Percentiles rank a stretch among this genome's conserved stretches.
phyloP scores from a whole-genome alignment of 345 rosid genomes.

The Limnanthes douglasii region DNA sequence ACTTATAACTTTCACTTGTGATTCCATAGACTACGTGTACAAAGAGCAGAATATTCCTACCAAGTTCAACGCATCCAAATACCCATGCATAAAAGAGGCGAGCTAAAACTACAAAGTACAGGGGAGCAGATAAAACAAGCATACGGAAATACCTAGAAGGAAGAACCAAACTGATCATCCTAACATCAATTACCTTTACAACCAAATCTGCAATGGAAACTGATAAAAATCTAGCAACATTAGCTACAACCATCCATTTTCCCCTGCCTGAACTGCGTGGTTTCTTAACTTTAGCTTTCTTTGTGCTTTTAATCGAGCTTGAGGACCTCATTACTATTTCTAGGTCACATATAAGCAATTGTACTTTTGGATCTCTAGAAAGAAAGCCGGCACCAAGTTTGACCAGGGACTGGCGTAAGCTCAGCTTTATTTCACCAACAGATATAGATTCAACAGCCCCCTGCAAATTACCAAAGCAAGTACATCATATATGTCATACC shows the following conservation, averaged over 20 bases:
- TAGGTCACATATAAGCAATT: conserved; percentile 64
- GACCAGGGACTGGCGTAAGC: conserved; percentile 87
- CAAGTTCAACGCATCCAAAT: too few relatives aligned
- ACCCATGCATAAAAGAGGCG: too few relatives aligned
- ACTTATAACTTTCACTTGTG: too few relatives aligned
- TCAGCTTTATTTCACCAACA: conserved; percentile 78
- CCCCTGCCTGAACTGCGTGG: conserved; percentile 58
- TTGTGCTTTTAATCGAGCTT: conserved; percentile 30
- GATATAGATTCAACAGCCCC: conserved; percentile 88
- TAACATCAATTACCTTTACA: conserved; percentile 45
- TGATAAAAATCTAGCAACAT: conserved; percentile 75
- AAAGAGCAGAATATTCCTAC: too few relatives aligned
- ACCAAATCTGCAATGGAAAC: conserved; percentile 74
- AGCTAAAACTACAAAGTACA: too few relatives aligned
- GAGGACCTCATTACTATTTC: conserved; percentile 77
- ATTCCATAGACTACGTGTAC: too few relatives aligned
- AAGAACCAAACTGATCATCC: too few relatives aligned
- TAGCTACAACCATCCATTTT: conserved; percentile 90
- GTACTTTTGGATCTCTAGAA: conserved; percentile 87
- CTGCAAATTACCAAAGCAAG: conserved; percentile 32
- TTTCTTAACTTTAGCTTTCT: conserved; percentile 35
- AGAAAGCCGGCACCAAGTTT: conserved; percentile 84
- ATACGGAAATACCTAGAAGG: too few relatives aligned
- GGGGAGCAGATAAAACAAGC: too few relatives aligned
- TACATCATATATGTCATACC: neutral